Evolutionary conservation across 2,329 filamentous ascomycete species (phyloP).

Genomic region (Byssochlamys sp.): DNA sequence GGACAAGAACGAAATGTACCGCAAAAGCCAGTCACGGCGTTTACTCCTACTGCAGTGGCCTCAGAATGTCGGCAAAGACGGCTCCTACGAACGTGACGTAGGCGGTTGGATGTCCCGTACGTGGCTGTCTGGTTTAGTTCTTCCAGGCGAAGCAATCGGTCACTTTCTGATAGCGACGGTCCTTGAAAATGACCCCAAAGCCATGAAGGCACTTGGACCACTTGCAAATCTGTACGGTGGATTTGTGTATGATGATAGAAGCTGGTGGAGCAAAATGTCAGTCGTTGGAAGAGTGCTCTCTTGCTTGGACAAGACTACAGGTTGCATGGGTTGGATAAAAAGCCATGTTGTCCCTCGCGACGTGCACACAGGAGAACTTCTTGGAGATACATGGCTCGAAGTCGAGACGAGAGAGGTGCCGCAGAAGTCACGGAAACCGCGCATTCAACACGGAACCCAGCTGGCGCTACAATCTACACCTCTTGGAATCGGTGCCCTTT

Average conservation of each 20-base stretch:
- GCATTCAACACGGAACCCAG: conserved; percentile 36
- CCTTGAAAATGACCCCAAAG: conserved; percentile 45
- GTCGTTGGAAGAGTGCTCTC: conserved; percentile 47
- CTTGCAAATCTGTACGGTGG: conserved; percentile 46
- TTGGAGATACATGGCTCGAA: conserved; percentile 43
- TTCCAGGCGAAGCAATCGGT: conserved; percentile 45
- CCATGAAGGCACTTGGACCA: conserved; percentile 41
- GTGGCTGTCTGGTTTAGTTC: conserved; percentile 45
- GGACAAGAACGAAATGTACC: conserved; percentile 22
- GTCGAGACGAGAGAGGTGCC: conserved; percentile 29
- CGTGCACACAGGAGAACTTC: conserved; percentile 12
- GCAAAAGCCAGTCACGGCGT: conserved; percentile 17
- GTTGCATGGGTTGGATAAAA: conserved; percentile 49
- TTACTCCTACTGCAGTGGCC: conserved; percentile 18
- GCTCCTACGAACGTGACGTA: conserved; percentile 19
- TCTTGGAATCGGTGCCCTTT: conserved; percentile 30
- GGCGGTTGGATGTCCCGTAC: conserved; percentile 48
- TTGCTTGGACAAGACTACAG: conserved; percentile 33
- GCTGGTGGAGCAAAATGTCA: conserved; percentile 50
- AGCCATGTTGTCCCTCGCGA: conserved; percentile 32
- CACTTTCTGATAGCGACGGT: conserved; percentile 49
- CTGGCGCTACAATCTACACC: conserved; percentile 32
- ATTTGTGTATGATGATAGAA: conserved; percentile 41
- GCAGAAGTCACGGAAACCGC: conserved; percentile 22
- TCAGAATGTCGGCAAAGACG: conserved; percentile 2